These are phyloP conservation scores for Ramularia endophylla DNA, from an alignment of 2,329 filamentous ascomycete species.

Conservation along the genomic window DNA sequence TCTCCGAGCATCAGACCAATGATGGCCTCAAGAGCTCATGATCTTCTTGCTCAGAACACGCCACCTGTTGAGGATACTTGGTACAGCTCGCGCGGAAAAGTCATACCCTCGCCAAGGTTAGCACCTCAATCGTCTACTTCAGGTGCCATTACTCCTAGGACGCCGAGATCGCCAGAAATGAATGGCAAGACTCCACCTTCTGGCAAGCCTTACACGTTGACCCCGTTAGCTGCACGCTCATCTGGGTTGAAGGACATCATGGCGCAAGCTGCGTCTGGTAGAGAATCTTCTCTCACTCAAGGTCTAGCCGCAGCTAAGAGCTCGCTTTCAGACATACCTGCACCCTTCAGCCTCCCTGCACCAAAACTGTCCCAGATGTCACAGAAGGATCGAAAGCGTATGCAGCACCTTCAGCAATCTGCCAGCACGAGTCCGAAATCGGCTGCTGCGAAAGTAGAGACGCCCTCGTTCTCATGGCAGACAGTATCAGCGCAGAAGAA, in stretches of 20 bases:
- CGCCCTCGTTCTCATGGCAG: constrained; percentile 55
- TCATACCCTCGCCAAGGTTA: constrained; percentile 24
- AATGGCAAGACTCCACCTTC: constrained; percentile 18
- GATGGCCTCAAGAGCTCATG: constrained; percentile 21
- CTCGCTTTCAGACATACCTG: constrained; percentile 13
- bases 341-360: constrained; percentile 30
- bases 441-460: not conserved
- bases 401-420: constrained; percentile 58
- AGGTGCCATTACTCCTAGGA: constrained; percentile 23
- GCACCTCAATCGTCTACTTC: constrained; percentile 24
- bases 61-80: constrained; percentile 31
- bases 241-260: constrained; percentile 74
- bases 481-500: constrained; percentile 47
- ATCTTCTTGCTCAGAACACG: constrained; percentile 20
- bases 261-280: constrained; percentile 50
- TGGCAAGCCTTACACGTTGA: constrained; percentile 48
- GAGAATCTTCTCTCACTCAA: constrained; percentile 40
- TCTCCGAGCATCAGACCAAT: constrained; percentile 26
- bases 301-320: constrained; percentile 29
- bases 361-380: constrained; percentile 80
- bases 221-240: constrained; percentile 54
- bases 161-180: constrained; percentile 28
- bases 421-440: constrained; percentile 30
- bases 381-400: constrained; percentile 85
- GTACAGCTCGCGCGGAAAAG: constrained; percentile 37